Evolutionary conservation across 306 rosid species (phyloP), one percentile per base, ranked within the genome.

Genomic region (Sicyos edulis): DNA sequence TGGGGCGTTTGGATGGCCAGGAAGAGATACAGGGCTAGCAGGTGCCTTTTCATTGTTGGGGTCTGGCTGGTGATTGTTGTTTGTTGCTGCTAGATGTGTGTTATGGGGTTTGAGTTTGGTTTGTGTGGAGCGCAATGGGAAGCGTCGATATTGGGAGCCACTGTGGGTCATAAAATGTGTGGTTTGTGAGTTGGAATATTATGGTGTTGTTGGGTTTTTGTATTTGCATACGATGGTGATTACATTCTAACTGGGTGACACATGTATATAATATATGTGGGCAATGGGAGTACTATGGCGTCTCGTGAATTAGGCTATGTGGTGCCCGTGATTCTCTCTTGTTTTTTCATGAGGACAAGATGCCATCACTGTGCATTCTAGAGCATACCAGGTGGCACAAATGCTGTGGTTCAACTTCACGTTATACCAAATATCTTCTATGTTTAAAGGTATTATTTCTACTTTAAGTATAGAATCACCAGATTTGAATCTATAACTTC

Each of bases 11-110:
- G 61, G 26, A 79, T 5, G 57, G 78, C 32, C 21, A 81, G 40
- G 65, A 77, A 24, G 34, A 75, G 77, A 54, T 80, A 54, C 55
- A 78, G 15, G 44, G 60, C 74, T 63, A 78, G 78, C 55, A 76
- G 3, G 3, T 20, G 56, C 64, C 2, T 60, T 7, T 82, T 86
- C 91, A 89, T 83, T 78, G 42, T 71, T 2, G 16, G 3, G 52
- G 49, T 0, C 5, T 5, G 70, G 54, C 42, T 61, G 42, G 54
- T 71, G 57, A 68, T 82, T 13, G 50, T 62, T 12, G 29, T 26
- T 26, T 26, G 29, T 26, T 26, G 29, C 29, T 26, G 54, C 72
- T 78, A 61, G 47, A 61, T 61, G 15, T 32, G 67, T 29, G 56
- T 5, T 16, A 52, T 16, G 20, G 56, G 56, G 37, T 32, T n/a